Conservation (phyloP, 768 basidiomycete genomes). For the Trametes cingulata region DNA sequence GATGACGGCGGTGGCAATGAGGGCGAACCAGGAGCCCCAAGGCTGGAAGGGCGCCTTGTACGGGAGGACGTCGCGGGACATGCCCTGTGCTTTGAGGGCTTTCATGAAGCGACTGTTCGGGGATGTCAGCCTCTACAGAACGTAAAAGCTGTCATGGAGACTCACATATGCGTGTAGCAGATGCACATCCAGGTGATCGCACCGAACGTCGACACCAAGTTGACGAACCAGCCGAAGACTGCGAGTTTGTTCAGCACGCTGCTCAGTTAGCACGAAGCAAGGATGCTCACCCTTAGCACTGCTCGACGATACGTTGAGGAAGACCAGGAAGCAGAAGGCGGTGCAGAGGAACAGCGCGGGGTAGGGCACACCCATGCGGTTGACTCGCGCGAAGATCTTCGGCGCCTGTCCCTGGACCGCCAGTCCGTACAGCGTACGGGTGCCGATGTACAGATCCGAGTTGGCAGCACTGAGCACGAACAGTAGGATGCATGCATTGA, state of each 20-base stretch:
- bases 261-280: not conserved
- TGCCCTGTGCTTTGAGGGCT: conserved; percentile 46
- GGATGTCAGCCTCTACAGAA: conserved; percentile 13
- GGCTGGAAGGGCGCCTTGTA: conserved; percentile 66
- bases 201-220: conserved; percentile 43
- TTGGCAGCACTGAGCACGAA: conserved; percentile 66
- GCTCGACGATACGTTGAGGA: conserved; percentile 53
- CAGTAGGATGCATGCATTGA: conserved; percentile 63
- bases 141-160: not conserved
- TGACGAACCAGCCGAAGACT: conserved; percentile 42
- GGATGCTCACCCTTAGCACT: conserved; percentile 46
- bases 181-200: conserved; percentile 49
- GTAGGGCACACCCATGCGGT: conserved; percentile 38
- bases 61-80: conserved; percentile 43
- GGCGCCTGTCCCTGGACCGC: conserved; percentile 51
- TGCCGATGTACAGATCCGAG: conserved; percentile 59
- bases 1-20: conserved; percentile 52
- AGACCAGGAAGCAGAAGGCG: conserved; percentile 56
- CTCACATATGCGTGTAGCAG: conserved; percentile 60
- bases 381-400: conserved; percentile 39
- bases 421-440: conserved; percentile 48
- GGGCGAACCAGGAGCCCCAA: conserved; percentile 61
- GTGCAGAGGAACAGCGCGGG: conserved; percentile 53
- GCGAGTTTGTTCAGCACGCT: not conserved
- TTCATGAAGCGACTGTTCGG: conserved; percentile 48